A percentile compares a stretch with the other conserved stretches of the same genome.
These are phyloP conservation scores for Corylus avellana DNA, from an alignment of 306 rosid genomes.

Conservation along the genomic window DNA sequence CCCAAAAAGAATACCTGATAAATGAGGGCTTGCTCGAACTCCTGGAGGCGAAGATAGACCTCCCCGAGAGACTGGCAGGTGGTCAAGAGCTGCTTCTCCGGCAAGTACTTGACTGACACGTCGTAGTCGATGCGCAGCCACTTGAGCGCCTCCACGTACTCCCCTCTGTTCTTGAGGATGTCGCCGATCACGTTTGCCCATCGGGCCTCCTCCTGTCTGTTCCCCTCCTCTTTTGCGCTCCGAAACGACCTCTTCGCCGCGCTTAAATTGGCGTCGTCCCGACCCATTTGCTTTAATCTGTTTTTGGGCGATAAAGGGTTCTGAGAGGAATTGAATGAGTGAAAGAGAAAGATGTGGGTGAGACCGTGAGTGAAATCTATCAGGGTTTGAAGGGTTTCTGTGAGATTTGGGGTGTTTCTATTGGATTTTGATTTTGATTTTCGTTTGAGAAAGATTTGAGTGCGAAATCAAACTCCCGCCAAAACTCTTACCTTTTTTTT, in stretches of 20 bases:
- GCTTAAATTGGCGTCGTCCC: slow-evolving; percentile 42
- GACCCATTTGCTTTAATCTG: slow-evolving; percentile 28
- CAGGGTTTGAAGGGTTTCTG: no score
- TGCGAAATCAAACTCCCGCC: background rate
- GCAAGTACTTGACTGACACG: slow-evolving; percentile 48
- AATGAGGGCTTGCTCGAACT: slow-evolving; percentile 57
- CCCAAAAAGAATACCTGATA: slow-evolving; percentile 50
- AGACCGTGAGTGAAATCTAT: background rate
- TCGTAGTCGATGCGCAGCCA: slow-evolving; percentile 85
- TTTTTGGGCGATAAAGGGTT: background rate
- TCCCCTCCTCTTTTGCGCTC: slow-evolving; percentile 64
- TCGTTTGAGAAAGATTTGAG: background rate
- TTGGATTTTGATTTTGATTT: background rate
- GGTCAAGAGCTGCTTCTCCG: slow-evolving; percentile 62
- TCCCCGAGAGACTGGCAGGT: slow-evolving; percentile 95
- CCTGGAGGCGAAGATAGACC: slow-evolving; percentile 73
- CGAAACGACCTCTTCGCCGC: slow-evolving; percentile 63
- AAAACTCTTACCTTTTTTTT: background rate
- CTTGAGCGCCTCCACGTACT: slow-evolving; percentile 69
- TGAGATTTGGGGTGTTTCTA: background rate
- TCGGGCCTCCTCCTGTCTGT: slow-evolving; percentile 82
- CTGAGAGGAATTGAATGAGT: background rate
- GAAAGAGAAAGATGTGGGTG: background rate
- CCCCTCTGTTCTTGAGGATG: slow-evolving; percentile 67
- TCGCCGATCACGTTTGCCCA: slow-evolving; percentile 90